Base-by-base conservation (phyloP, 2,329 filamentous ascomycete species). In the Fusarium sp. region DNA sequence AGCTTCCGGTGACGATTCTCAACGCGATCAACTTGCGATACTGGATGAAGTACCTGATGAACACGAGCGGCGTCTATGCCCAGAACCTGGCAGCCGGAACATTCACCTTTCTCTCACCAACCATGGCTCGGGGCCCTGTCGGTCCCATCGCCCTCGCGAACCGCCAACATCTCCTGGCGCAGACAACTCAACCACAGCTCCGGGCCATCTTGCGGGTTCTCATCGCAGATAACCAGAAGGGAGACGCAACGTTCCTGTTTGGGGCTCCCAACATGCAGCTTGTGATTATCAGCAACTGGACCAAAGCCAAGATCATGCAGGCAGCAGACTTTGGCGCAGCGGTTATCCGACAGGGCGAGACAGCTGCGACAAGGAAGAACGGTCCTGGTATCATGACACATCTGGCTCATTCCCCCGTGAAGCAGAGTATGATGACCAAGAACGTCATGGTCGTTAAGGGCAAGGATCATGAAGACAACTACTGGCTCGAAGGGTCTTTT, bases 281-380 rank as follows among this genome's bases (percentile, higher is more conserved):
- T 8, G 56, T 85, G n/a, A 60, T 70, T 3, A 76, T 80, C 37
- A 80, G 76, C 9, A 85, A 85, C 64, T 83, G 81, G 80, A 73
- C 77, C 6, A 78, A 78, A 44, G 79, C 74, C 8, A 72, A 77
- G 39, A 71, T 84, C 23, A 80, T 78, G 44, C 70, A 78, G 2
- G 59, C 68, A 2, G 70, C 75, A 7, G 81, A 85, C 69, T 84
- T 85, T 51, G 74, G 75, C 4, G 61, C 74, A 2, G 79, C 78
- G 1, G 71, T 77, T 10, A 28, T 78, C 13, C 57, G 34, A 10
- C 40, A 44, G 2, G 67, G 65, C 1, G 66, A 67, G 5, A n/a
- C 13, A 2, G n/a, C 12, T 8, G 40, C 27, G 23, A 51, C 39
- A 47, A 70, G 71, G 43, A 65, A 11, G 2, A 74, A 73, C 18